Conservation (phyloP, 805 yeast species). For the Metschnikowia corniflorae region DNA sequence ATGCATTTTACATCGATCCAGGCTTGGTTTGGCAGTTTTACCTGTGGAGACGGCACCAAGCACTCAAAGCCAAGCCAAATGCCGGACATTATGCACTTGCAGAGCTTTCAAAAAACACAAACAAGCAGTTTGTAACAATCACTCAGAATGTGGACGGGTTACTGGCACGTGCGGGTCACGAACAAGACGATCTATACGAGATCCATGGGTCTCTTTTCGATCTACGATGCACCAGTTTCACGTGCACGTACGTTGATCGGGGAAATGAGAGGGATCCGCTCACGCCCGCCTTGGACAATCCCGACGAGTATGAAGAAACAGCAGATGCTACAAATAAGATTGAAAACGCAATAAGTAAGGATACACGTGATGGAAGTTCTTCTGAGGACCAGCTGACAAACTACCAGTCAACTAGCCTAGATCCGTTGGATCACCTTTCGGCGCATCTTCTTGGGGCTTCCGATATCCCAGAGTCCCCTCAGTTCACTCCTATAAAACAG, state of each 20-base stretch:
- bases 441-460: not conserved
- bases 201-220: slow-evolving; percentile 78
- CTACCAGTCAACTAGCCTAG: not conserved
- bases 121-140: slow-evolving; percentile 52
- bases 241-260: slow-evolving; percentile 60
- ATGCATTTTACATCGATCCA: slow-evolving; percentile 80
- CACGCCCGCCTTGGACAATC: slow-evolving; percentile 46
- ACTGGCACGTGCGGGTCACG: slow-evolving; percentile 62
- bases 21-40: slow-evolving; percentile 90
- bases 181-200: slow-evolving; percentile 50
- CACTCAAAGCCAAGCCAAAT: slow-evolving; percentile 69
- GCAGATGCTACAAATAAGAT: too few relatives aligned
- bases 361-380: slow-evolving; percentile 10
- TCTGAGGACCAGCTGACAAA: not conserved
- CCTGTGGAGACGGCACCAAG: slow-evolving; percentile 60
- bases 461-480: slow-evolving; percentile 31
- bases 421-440: too few relatives aligned
- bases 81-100: slow-evolving; percentile 70
- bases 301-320: slow-evolving; percentile 14
- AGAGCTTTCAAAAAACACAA: slow-evolving; percentile 42
- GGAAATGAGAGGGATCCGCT: slow-evolving; percentile 56
- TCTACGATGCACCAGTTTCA: slow-evolving; percentile 70
- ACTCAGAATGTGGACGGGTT: slow-evolving; percentile 86
- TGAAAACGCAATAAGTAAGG: slow-evolving; percentile 13
- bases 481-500: slow-evolving; percentile 44